phyloP scores from a whole-genome alignment of 352 stramenopile species.

The Phytophthora ramorum region DNA sequence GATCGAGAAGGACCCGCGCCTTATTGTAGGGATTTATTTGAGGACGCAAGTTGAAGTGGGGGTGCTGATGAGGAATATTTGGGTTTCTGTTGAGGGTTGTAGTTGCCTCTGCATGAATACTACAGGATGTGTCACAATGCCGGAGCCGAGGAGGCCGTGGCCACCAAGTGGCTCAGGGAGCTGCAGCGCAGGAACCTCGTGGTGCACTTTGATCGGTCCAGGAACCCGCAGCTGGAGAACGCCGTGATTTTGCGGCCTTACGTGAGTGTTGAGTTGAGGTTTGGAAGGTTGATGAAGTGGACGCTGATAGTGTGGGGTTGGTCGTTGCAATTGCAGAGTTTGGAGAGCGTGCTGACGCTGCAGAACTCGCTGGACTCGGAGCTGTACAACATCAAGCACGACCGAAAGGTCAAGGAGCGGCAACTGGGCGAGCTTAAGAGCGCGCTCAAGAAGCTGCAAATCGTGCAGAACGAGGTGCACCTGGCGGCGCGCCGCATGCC shows the following conservation, averaged over 20 bases:
- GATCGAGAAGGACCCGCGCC: constrained; percentile 64
- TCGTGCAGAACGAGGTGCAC: constrained; percentile 55
- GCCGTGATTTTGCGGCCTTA: constrained; percentile 75
- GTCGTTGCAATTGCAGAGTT: constrained; percentile 41
- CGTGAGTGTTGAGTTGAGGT: constrained; percentile 34
- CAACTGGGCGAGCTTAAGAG: constrained; percentile 52
- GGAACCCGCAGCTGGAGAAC: constrained; percentile 70
- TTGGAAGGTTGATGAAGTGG: not conserved
- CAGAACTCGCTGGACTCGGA: constrained; percentile 80
- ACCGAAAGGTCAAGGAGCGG: constrained; percentile 60
- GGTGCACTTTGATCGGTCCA: constrained; percentile 77
- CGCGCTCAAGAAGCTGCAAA: constrained; percentile 56
- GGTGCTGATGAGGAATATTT: constrained; percentile 3
- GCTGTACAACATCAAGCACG: constrained; percentile 77
- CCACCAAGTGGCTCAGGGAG: constrained; percentile 81
- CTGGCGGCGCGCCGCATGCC: constrained; percentile 56
- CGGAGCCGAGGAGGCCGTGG: constrained; percentile 68
- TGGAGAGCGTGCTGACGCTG: constrained; percentile 73
- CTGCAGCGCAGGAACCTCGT: constrained; percentile 79
- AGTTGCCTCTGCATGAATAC: constrained; percentile 77
- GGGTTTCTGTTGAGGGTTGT: not conserved
- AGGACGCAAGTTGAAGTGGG: not conserved
- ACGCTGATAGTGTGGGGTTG: constrained; percentile 1
- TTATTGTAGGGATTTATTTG: constrained; percentile 46
- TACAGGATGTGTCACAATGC: constrained; percentile 79